Evolutionary conservation across 345 rosid genomes (phyloP).

Genomic region (Tarenaya hassleriana): DNA sequence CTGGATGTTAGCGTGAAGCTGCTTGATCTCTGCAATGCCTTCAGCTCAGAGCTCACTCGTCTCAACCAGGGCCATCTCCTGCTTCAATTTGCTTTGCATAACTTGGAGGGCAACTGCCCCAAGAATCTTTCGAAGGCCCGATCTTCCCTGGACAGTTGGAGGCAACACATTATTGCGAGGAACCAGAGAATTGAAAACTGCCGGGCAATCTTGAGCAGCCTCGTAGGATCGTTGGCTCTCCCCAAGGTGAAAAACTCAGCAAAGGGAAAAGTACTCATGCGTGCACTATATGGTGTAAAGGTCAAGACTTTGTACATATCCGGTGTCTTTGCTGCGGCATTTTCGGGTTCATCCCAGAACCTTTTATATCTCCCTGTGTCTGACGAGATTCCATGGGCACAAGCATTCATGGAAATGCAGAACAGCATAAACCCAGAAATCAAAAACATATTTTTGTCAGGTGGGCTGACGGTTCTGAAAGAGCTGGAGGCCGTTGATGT

Average conservation of each 20-base stretch:
- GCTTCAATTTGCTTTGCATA: constrained; percentile 58
- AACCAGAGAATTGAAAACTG: constrained; percentile 40
- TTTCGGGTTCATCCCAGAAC: constrained; percentile 29
- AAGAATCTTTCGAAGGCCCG: constrained; percentile 27
- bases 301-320: constrained; percentile 29
- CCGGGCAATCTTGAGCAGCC: constrained; percentile 22
- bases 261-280: constrained; percentile 31
- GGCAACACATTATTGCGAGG: constrained; percentile 44
- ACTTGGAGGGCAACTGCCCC: constrained; percentile 40
- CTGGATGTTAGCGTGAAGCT: constrained; percentile 66
- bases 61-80: constrained; percentile 66
- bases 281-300: constrained; percentile 33
- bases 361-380: constrained; percentile 25
- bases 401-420: constrained; percentile 27
- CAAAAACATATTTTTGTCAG: constrained; percentile 25
- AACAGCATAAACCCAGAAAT: constrained; percentile 26
- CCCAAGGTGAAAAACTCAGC: constrained; percentile 36
- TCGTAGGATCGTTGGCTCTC: constrained; percentile 27
- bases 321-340: constrained; percentile 31
- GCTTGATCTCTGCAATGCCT: constrained; percentile 64
- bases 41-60: constrained; percentile 60
- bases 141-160: constrained; percentile 58
- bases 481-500: constrained; percentile 36
- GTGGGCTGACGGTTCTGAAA: constrained; percentile 26
- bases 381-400: constrained; percentile 31